These are phyloP conservation scores for Orbilia javanica DNA, from an alignment of 2,329 filamentous ascomycete species.

Conservation along the genomic window DNA sequence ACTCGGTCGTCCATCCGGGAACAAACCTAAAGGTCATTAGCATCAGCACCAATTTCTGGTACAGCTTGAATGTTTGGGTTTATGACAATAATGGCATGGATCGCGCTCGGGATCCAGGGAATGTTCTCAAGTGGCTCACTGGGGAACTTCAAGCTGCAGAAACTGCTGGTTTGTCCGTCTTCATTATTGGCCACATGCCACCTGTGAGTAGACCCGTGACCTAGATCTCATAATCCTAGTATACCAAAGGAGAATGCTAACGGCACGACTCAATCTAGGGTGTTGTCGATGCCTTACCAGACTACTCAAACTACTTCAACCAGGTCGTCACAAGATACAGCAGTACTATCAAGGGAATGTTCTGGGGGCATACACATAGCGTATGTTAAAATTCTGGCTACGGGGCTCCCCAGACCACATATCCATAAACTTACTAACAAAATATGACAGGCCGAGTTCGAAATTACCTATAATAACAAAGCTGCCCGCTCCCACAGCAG, in stretches of 20 bases:
- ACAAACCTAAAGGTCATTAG: conserved; percentile 72
- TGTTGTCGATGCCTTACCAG: conserved; percentile 69
- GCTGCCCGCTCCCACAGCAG: conserved; percentile 64
- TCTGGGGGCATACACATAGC: conserved; percentile 55
- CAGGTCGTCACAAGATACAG: conserved; percentile 71
- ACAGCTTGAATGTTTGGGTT: conserved; percentile 72
- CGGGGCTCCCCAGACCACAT: neutral
- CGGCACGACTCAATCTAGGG: conserved; percentile 23
- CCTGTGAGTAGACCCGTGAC: conserved; percentile 64
- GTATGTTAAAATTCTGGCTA: conserved; percentile 65
- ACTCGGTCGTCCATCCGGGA: conserved; percentile 66
- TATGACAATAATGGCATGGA: conserved; percentile 69
- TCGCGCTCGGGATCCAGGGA: conserved; percentile 67
- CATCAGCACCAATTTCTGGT: conserved; percentile 73
- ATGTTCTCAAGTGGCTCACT: conserved; percentile 71
- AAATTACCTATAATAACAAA: conserved; percentile 68
- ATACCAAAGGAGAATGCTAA: conserved; percentile 4
- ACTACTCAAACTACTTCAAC: conserved; percentile 70
- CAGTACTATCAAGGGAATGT: conserved; percentile 68
- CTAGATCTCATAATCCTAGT: neutral
- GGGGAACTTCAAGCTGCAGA: conserved; percentile 71
- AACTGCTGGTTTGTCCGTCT: conserved; percentile 69
- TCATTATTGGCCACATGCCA: conserved; percentile 73
- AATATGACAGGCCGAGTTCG: conserved; percentile 70
- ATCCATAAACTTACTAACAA: neutral